phyloP scores from a whole-genome alignment of 2,329 filamentous ascomycete species.

The Acrocalymma vagum region DNA sequence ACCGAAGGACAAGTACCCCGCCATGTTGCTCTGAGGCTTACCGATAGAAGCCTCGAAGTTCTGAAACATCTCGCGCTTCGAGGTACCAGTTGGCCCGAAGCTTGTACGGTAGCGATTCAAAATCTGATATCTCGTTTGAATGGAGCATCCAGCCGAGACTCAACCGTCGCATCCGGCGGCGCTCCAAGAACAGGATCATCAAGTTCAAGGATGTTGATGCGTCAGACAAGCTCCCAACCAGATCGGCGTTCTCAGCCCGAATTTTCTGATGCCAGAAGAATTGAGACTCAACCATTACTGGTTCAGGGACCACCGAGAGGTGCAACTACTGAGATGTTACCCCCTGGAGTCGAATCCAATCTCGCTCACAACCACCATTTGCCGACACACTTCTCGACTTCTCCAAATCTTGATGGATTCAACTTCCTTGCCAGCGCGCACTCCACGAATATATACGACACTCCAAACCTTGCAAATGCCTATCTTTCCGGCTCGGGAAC shows the following conservation, averaged over 20 bases:
- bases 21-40: slow-evolving; percentile 23
- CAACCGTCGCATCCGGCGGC: slow-evolving; percentile 8
- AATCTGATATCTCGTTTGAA: slow-evolving; percentile 25
- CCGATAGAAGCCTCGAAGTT: slow-evolving; percentile 26
- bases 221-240: neutral
- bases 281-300: neutral
- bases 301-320: slow-evolving; percentile 2
- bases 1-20: slow-evolving; percentile 27
- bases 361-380: neutral
- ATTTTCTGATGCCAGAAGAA: neutral
- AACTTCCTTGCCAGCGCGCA: neutral
- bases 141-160: slow-evolving; percentile 13
- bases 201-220: neutral
- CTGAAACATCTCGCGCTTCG: slow-evolving; percentile 29
- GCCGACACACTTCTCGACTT: neutral
- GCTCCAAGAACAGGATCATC: neutral
- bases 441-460: slow-evolving; percentile 3
- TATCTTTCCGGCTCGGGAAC: slow-evolving; percentile 22
- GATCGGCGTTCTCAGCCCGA: neutral
- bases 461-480: slow-evolving; percentile 9
- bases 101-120: slow-evolving; percentile 30
- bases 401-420: neutral
- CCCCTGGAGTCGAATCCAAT: neutral
- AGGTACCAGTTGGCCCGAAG: slow-evolving; percentile 35
- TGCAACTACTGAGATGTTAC: slow-evolving; percentile 3